These are phyloP conservation scores for Lophiotrema nucula DNA, from an alignment of 495 filamentous ascomycete species.

Conservation along the genomic window DNA sequence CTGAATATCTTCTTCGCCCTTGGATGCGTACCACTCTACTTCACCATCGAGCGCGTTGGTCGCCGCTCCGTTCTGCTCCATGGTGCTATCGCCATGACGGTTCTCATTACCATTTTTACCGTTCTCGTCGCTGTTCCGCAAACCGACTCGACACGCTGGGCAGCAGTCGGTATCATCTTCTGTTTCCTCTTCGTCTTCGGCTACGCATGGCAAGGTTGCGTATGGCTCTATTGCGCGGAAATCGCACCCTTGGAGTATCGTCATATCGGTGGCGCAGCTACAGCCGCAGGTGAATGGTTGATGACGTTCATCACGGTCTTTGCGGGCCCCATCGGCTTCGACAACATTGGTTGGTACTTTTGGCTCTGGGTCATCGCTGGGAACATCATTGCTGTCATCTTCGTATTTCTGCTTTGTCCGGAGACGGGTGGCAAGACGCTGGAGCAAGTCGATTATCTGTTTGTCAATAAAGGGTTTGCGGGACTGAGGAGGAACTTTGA, in stretches of 20 bases:
- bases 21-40: conserved; percentile 32
- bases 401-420: conserved; percentile 29
- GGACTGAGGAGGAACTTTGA: conserved; percentile 30
- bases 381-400: conserved; percentile 30
- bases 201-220: conserved; percentile 31
- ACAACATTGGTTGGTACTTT: conserved; percentile 29
- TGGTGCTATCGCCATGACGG: conserved; percentile 31
- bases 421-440: conserved; percentile 35
- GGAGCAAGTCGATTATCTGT: conserved; percentile 32
- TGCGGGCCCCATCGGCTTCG: conserved; percentile 32
- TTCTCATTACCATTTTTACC: conserved; percentile 30
- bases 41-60: conserved; percentile 33
- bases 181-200: conserved; percentile 27
- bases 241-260: conserved; percentile 32
- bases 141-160: conserved; percentile 21
- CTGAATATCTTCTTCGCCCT: conserved; percentile 35
- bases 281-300: conserved; percentile 28
- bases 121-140: conserved; percentile 13
- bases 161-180: conserved; percentile 28
- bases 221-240: conserved; percentile 33
- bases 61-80: conserved; percentile 29
- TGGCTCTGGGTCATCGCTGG: conserved; percentile 33
- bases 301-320: conserved; percentile 34
- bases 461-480: conserved; percentile 23
- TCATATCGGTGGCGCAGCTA: conserved; percentile 26